These are phyloP conservation scores for Solanum chaucha DNA, from an alignment of 257 asterid genomes.

Conservation along the genomic window DNA sequence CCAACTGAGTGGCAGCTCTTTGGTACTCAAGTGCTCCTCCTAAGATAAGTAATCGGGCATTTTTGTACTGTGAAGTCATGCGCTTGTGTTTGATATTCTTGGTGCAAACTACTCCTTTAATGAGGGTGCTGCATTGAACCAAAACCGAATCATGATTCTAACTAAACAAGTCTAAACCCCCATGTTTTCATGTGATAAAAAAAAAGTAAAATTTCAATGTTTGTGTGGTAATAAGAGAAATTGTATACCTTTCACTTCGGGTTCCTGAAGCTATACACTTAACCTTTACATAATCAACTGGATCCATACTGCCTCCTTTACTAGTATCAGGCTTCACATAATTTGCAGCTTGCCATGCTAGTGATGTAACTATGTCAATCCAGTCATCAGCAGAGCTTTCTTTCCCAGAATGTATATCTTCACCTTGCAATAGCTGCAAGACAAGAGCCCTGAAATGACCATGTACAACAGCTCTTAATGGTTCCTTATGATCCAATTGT, in stretches of 20 bases:
- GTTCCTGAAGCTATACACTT: conserved; percentile 90
- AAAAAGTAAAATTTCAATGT: not conserved
- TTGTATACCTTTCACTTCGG: conserved; percentile 60
- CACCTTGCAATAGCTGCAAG: conserved; percentile 65
- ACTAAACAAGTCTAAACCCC: not conserved
- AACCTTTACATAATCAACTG: conserved; percentile 75
- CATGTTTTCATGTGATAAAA: not conserved
- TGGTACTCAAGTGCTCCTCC: conserved; percentile 97
- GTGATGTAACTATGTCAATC: conserved; percentile 57
- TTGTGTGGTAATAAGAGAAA: not conserved
- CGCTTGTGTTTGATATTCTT: conserved; percentile 96
- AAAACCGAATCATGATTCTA: not conserved
- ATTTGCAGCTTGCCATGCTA: conserved; percentile 90
- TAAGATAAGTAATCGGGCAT: conserved; percentile 69
- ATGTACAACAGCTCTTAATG: conserved; percentile 44
- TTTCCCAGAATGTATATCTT: conserved; percentile 34
- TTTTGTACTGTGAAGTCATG: conserved; percentile 82
- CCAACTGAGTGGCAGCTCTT: conserved; percentile 73
- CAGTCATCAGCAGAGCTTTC: conserved; percentile 47
- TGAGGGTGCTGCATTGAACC: conserved; percentile 52
- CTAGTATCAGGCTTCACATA: conserved; percentile 86
- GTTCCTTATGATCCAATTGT: conserved; percentile 33
- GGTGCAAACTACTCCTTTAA: conserved; percentile 89
- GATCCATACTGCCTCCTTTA: conserved; percentile 99
- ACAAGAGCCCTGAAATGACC: conserved; percentile 95